Base-by-base conservation (phyloP, 2,329 filamentous ascomycete species). In the Knufia fluminis region DNA sequence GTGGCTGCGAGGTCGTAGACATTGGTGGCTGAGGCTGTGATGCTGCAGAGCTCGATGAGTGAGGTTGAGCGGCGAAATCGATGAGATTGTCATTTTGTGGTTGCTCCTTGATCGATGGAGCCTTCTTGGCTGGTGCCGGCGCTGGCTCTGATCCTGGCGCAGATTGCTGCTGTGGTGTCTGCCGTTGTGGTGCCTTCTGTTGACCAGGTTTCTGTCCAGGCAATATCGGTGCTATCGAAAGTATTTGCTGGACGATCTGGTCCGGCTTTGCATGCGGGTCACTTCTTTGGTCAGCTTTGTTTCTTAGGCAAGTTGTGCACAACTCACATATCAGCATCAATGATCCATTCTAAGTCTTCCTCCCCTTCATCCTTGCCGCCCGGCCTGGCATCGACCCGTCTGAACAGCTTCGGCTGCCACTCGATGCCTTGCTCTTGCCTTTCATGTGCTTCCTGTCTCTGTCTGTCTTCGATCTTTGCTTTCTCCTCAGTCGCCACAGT, bases 341-440 rank as follows among this genome's bases (percentile, higher is more conserved):
- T 86, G 61, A 97, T 90, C 87, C 88, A 98, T 67, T 97, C 92
- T 24, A 98, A 71, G 57, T 86, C 87, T 63, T 94, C 88, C 65
- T 94, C 86, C 23, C 86, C 86, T 63, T 91, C 83, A 55, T 92
- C 86, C 3, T 76, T 64, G 1, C 81, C 82, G 26, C 82, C 83
- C 1, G 82, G 80, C 1, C 83, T 85, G 20, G 82, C 81, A 39
- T 78, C 76, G 9, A 94, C 84, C 42, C 71, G 71, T 52, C 89
- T 79, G 74, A 98, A 98, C 10, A 97, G 76, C 55, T 82, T 81
- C 1, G 92, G 91, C 28, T 82, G 79, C 92, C 92, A 98, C 55
- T 94, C 87, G 6, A 89, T 72, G 10, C 84, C 84, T 9, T 90
- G 82, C 42, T 89, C 83, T 26, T 78, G 78, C 60, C 92, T 78